Base-by-base conservation (phyloP, 2,329 filamentous ascomycete species). In the Ceratocystis diversiconidia region DNA sequence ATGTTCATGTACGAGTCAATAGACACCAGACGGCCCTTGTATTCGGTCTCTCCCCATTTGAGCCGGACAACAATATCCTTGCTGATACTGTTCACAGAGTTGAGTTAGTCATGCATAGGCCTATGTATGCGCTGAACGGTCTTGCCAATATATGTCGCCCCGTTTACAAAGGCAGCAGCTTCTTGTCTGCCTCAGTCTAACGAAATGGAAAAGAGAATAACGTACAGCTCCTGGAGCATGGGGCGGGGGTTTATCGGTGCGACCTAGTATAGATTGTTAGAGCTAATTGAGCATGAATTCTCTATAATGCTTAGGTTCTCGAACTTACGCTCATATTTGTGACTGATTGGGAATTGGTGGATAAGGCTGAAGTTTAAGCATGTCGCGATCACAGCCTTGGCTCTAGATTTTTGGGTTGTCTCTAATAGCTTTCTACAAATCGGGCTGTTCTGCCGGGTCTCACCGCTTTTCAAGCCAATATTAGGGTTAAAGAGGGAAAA, bases 1-100 rank as follows among this genome's bases (percentile, higher is more conserved):
- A 99, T 86, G 79, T 99, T 99, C 92, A 99, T 97, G 80, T 99
- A 99, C 74, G 89, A 91, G 79, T 99, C 94, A 73, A 95, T 89
- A 72, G 88, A 92, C 73, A 96, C 89, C 69, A 99, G 84, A 70
- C 85, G 84, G 74, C 94, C 94, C 76, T 92, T 95, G 83, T 99
- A 99, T 76, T 99, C 94, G 68, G 90, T 94, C 77, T 96, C 87
- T 71, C 90, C 91, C 94, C 94, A 99, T 83, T 99, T 99, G 70
- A 99, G 83, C 72, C 92, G 90, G 69, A 99, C 88, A 69, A 92
- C 81, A 73, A 99, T 86, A 73, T 92, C 85, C 76, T 95, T 89
- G 79, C 95, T 89, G 77, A 99, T 88, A 69, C 88, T 91, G 12
- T 43, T 36, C 3, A 3, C 5, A 15, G 10, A 59, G n/a, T 69